phyloP scores from a whole-genome alignment of 352 stramenopile species.

The Phytophthora tubulina region DNA sequence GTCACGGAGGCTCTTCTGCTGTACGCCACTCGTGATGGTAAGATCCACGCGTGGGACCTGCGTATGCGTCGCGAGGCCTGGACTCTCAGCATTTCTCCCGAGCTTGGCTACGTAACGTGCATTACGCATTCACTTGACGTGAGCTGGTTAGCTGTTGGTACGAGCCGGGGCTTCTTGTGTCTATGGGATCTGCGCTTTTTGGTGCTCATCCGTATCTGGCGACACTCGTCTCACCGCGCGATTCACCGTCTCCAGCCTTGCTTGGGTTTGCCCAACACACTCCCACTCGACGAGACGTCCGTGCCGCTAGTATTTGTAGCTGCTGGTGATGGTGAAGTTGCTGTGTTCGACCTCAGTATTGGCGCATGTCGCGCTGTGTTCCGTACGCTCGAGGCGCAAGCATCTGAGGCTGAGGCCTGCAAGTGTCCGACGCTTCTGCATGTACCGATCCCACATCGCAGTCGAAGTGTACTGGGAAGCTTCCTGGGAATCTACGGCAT shows the following conservation, averaged over 20 bases:
- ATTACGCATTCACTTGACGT: constrained; percentile 96
- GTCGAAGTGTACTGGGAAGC: constrained; percentile 75
- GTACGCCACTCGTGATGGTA: constrained; percentile 93
- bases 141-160: constrained; percentile 96
- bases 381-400: constrained; percentile 84
- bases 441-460: constrained; percentile 80
- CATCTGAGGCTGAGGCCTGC: constrained; percentile 79
- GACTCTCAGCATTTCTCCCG: constrained; percentile 91
- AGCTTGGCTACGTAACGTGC: constrained; percentile 96
- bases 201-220: constrained; percentile 95
- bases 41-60: constrained; percentile 94
- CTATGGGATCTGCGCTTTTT: constrained; percentile 98
- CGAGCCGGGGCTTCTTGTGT: constrained; percentile 94
- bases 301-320: constrained; percentile 95
- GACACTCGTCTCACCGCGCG: constrained; percentile 92
- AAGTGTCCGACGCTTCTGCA: constrained; percentile 79
- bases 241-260: constrained; percentile 93
- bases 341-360: constrained; percentile 89
- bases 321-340: constrained; percentile 93
- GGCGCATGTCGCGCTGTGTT: constrained; percentile 94
- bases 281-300: constrained; percentile 74
- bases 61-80: constrained; percentile 93
- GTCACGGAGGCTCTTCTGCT: constrained; percentile 94
- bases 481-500: constrained; percentile 87
- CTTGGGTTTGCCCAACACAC: constrained; percentile 80